These are phyloP conservation scores for Solanum habrochaites DNA, from an alignment of 257 asterid genomes.

Conservation along the genomic window DNA sequence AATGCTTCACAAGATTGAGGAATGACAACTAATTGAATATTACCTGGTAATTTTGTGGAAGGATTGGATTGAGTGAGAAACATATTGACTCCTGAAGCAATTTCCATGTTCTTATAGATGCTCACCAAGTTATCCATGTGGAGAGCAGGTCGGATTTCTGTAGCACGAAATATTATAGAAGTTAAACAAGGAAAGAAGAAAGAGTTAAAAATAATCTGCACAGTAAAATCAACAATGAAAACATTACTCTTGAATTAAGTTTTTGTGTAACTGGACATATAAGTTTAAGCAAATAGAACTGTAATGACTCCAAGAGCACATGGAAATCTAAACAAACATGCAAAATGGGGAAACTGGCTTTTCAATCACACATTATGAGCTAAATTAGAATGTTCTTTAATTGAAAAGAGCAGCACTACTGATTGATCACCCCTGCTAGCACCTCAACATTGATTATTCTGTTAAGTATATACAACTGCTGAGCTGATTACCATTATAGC, in stretches of 20 bases:
- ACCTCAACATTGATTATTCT: background rate
- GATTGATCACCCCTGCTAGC: background rate
- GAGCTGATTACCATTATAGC: background rate
- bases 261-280: background rate
- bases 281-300: background rate
- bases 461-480: background rate
- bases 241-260: background rate
- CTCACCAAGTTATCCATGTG: conserved; percentile 91
- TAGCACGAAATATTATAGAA: background rate
- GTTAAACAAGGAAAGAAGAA: background rate
- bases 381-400: background rate
- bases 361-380: background rate
- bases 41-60: conserved; percentile 42
- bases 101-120: conserved; percentile 91
- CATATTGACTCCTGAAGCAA: conserved; percentile 52
- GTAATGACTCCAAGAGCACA: background rate
- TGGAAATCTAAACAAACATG: background rate
- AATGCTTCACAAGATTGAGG: background rate
- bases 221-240: background rate
- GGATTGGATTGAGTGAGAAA: conserved; percentile 47
- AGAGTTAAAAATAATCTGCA: background rate
- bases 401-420: background rate
- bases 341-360: background rate
- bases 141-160: conserved; percentile 90
- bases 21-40: background rate